Base-by-base conservation (phyloP, 1,284 basidiomycete species). In the Irpex rosettiformis region DNA sequence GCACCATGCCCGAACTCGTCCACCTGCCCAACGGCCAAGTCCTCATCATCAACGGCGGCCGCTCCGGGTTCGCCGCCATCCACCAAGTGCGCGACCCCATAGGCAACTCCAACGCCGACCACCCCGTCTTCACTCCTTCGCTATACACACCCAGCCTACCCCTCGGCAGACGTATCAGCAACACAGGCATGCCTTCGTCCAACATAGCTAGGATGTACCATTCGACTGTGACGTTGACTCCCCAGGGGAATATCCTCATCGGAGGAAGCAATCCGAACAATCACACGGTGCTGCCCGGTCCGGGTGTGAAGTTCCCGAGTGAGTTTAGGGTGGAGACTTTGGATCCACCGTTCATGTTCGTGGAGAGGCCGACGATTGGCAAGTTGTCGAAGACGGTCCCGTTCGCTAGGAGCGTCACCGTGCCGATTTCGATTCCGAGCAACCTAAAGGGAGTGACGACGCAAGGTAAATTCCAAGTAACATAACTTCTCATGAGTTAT, bases 1-100 rank as follows among this genome's bases (percentile, higher is more conserved):
- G 79, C n/a, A 74, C 77, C 25, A 82, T 84, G 80, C 75, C 75
- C 3, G 77, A 79, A 64, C 71, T 78, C 51, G 63, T 85, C 21
- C 73, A 83, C 28, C 69, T 83, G 22, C 83, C 84, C 1, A 80
- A 80, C 62, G 83, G 82, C 2, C 73, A 79, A 63, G 66, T 82
- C 7, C 65, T 83, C 37, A 77, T 84, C 60, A 71, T 75, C 49
- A 82, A 82, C 65, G 82, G 79, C 27, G 79, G 69, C 0, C 56
- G 66, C 24, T 73, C 72, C 1, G 81, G 81, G 13, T 76, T 77
- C 63, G 80, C 80, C 7, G 81, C 81, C 3, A 75, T 80, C 62
- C 72, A 68, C n/a, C 7, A 49, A 22, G 64, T 64, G 18, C 42
- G 30, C 3, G 63, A 65, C 60, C 54, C 65, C 16, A 52, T 68